Base-by-base conservation (phyloP, 106 monocot genomes). In the Vanilla planifolia region DNA sequence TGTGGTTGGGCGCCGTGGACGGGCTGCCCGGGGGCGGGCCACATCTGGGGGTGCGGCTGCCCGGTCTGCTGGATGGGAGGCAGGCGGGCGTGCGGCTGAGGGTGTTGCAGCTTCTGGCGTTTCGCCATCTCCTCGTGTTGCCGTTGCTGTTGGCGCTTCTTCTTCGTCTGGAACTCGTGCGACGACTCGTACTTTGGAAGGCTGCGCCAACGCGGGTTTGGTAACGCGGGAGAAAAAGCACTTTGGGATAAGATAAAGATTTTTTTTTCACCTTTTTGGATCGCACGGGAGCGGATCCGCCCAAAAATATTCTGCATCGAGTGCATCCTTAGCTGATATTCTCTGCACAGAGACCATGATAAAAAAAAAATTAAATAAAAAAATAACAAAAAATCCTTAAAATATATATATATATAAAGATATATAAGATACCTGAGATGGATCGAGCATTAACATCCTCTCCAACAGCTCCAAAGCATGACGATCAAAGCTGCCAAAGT, bases 241-340 rank as follows among this genome's bases (percentile, higher is more conserved):
- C n/a, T 43, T 65, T 6, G 14, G 42, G 40, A 42, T 8, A 41
- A 55, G 22, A 69, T 33, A 41, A 43, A 11, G n/a, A n/a, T n/a
- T n/a, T n/a, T n/a, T n/a, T n/a, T n/a, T 4, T 19, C 33, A 92
- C 98, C 98, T 98, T 82, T 91, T 91, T 16, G 98, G 98, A 63
- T 98, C 98, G 43, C 98, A 98, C 50, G 98, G 98, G 45, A 92
- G 69, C 0, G 98, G 98, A 48, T 98, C 98, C 14, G 71, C 82
- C 91, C 98, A 98, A 58, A 98, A 98, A 44, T 98, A 98, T 53
- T 98, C 92, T 3, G 98, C 98, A 68, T 98, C 98, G 35, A 98
- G 77, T 11, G 98, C 98, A 70, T 98, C 91, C 56, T 88, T 88
- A 33, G 98, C 98, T 44, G 85, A 88, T 70, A 98, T 92, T 77